These are phyloP conservation scores for Dioscorea alata DNA, from an alignment of 106 monocot genomes.

Conservation along the genomic window DNA sequence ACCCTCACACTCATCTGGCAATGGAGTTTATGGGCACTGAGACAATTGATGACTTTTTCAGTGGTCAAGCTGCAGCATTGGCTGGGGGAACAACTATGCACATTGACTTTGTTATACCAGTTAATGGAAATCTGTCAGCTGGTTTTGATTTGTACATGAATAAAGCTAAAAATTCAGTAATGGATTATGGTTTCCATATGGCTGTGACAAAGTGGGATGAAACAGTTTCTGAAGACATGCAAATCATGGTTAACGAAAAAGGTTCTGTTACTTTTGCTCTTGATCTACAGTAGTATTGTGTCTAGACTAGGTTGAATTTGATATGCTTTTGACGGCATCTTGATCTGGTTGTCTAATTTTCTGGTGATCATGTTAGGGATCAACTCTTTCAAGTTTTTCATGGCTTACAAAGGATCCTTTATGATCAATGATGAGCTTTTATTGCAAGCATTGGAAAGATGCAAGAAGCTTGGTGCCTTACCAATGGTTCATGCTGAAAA, in stretches of 20 bases:
- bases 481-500: constrained; percentile 99
- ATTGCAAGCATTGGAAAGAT: constrained; percentile 70
- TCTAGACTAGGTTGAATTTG: not conserved
- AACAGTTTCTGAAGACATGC: constrained; percentile 86
- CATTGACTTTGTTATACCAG: constrained; percentile 95
- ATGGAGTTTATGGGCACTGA: constrained; percentile 97
- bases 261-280: constrained; percentile 30
- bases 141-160: constrained; percentile 67
- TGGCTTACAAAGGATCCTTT: constrained; percentile 95
- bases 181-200: constrained; percentile 99
- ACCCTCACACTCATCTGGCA: constrained; percentile 87
- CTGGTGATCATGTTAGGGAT: constrained; percentile 45
- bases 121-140: constrained; percentile 75
- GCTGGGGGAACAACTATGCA: constrained; percentile 99
- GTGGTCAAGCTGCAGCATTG: constrained; percentile 89
- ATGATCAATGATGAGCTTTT: constrained; percentile 93
- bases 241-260: constrained; percentile 92
- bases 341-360: not conserved
- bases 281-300: not conserved
- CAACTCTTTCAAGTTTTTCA: constrained; percentile 99
- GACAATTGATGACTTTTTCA: constrained; percentile 84
- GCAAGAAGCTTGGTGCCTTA: constrained; percentile 94
- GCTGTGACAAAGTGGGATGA: constrained; percentile 96
- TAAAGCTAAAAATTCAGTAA: constrained; percentile 83
- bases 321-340: not conserved